Base-by-base conservation (phyloP, 441 rosid species). In the Populus hybrid region DNA sequence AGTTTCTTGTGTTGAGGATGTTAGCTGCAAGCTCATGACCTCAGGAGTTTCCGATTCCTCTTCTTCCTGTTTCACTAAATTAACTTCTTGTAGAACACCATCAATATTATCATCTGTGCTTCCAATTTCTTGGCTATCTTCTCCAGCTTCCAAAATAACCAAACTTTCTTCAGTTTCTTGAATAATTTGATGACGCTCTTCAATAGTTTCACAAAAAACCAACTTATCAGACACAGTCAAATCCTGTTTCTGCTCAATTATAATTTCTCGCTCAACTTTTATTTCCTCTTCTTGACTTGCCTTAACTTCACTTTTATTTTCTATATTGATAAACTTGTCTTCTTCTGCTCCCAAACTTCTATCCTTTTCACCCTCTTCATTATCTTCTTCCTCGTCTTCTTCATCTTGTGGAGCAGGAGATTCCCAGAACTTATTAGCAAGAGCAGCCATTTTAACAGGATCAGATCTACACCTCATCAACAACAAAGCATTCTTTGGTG, bases 381-480 rank as follows among this genome's bases (percentile, higher is more conserved):
- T 73, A 6, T 67, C 57, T 8, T 73, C 68, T 8, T 40, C 74
- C 10, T 74, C 78, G 2, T 70, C 73, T 10, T 57, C 78, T 26
- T 76, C 86, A n/a, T 81, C 81, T 34, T 67, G 77, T 0, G 71
- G 83, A 74, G 79, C n/a, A 28, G 90, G 92, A 6, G 86, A 73
- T 54, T 87, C 89, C 83, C 89, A 88, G 30, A 89, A 91, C 73
- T 87, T 86, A 81, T 87, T 93, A 67, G 95, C 92, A 2, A 93
- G 87, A 59, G 96, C 95, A 50, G 98, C 94, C 88, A 95, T 90
- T 83, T 88, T 92, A 6, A 93, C 95, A 77, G 99, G 98, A 74
- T 95, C 99, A 84, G 97, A 93, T 91, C 97, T 90, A 76, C 98
- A 95, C 72, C 98, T 84, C 99, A 95, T 95, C 79, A 93, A 50